phyloP scores from a whole-genome alignment of 495 filamentous ascomycete species.

The Amniculicola lignicola region DNA sequence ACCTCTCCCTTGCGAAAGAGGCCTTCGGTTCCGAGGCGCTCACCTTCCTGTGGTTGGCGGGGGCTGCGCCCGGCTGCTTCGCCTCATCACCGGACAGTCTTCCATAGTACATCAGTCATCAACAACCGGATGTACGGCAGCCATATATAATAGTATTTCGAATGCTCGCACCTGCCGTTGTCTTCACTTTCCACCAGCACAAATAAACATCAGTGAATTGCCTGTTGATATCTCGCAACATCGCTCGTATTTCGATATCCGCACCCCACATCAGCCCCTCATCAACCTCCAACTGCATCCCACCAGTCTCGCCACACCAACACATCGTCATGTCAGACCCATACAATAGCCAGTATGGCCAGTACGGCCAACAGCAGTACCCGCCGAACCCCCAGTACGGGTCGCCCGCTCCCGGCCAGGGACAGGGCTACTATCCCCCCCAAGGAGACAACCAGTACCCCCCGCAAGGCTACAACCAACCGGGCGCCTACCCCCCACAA shows the following conservation, averaged over 20 bases:
- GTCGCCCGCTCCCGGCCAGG: constrained; percentile 39
- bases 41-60: constrained; percentile 2
- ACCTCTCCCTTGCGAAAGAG: neutral
- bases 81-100: constrained; percentile 8
- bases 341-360: constrained; percentile 47
- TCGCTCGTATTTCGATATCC: too few relatives aligned
- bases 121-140: constrained; percentile 7
- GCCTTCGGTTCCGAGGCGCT: neutral
- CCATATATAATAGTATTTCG: constrained; percentile 5
- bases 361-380: constrained; percentile 24
- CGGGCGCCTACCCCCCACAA: constrained; percentile 29
- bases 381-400: constrained; percentile 35
- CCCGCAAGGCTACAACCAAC: constrained; percentile 28
- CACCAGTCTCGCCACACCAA: neutral
- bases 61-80: constrained; percentile 22
- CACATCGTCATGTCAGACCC: constrained; percentile 47
- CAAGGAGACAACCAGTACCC: constrained; percentile 25
- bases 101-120: constrained; percentile 19
- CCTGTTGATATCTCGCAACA: too few relatives aligned
- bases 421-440: constrained; percentile 37
- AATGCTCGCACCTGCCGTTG: neutral
- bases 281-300: neutral
- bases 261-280: constrained; percentile 10
- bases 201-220: too few relatives aligned
- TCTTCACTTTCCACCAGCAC: neutral